A percentile compares a stretch with the other conserved stretches of the same genome.
Conservation (phyloP, 2,329 filamentous ascomycete genomes). For the Bipolaris cookei region DNA sequence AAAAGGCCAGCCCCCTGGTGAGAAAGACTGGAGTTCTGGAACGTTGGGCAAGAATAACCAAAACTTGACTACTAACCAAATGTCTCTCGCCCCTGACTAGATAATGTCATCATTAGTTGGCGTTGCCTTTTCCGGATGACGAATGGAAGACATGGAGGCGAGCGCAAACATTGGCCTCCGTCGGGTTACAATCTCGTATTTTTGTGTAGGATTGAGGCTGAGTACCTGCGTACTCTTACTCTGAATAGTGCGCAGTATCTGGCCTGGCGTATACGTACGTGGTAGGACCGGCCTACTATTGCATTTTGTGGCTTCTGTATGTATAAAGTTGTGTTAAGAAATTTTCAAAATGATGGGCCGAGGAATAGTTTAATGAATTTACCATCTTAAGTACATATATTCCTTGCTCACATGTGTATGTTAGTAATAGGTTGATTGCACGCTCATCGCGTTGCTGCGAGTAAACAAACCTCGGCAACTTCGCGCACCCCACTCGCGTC, state of each 20-base stretch:
- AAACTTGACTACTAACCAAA: neutral
- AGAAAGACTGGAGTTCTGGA: neutral
- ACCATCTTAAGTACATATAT: neutral
- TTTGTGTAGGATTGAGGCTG: neutral
- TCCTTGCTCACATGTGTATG: neutral
- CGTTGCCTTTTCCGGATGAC: neutral
- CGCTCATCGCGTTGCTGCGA: neutral
- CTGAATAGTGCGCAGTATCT: neutral
- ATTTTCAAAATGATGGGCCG: neutral
- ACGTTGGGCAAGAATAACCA: neutral
- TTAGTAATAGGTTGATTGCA: no score
- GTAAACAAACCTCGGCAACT: conserved; percentile 1
- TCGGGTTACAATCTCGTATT: neutral
- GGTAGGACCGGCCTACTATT: neutral
- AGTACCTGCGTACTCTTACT: no score
- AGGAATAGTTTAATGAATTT: no score
- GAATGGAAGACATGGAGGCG: neutral
- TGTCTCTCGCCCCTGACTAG: neutral
- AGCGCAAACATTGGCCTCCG: neutral
- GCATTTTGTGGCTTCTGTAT: neutral
- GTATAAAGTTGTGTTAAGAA: no score
- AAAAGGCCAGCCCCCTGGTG: neutral
- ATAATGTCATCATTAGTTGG: neutral
- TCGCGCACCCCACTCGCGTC: neutral
- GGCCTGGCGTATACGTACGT: neutral